These are phyloP conservation scores for Globisporangium recalcitrans DNA, from an alignment of 352 stramenopile genomes.

Conservation along the genomic window DNA sequence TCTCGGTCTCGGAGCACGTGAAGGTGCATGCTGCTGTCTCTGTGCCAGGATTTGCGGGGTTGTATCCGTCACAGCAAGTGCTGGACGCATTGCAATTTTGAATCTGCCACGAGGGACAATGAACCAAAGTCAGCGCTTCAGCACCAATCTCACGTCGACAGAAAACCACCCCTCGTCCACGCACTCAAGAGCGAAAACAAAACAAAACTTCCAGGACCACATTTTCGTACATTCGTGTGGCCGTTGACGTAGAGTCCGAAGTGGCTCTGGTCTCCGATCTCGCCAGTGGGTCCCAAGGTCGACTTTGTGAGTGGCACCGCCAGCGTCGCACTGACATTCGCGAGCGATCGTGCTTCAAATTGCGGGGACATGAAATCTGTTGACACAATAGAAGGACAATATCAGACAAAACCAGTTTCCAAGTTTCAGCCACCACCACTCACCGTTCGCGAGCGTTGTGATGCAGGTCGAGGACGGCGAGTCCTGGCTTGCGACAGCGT, in stretches of 20 bases:
- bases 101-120: slow-evolving; percentile 30
- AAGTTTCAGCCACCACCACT: not conserved
- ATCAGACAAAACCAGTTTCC: too few relatives aligned
- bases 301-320: slow-evolving; percentile 26
- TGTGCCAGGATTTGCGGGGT: slow-evolving; percentile 1
- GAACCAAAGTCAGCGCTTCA: too few relatives aligned
- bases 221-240: slow-evolving; percentile 53
- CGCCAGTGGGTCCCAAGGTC: slow-evolving; percentile 75
- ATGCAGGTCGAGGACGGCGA: slow-evolving; percentile 43
- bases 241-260: slow-evolving; percentile 89
- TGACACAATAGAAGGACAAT: not conserved
- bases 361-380: slow-evolving; percentile 73
- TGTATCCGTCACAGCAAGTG: slow-evolving; percentile 82
- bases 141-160: too few relatives aligned
- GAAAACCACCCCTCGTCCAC: too few relatives aligned
- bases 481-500: slow-evolving; percentile 46
- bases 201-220: not conserved
- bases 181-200: too few relatives aligned
- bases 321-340: slow-evolving; percentile 57
- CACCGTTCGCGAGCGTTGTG: slow-evolving; percentile 48
- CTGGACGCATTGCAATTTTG: slow-evolving; percentile 88
- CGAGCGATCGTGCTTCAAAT: slow-evolving; percentile 69
- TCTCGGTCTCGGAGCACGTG: slow-evolving; percentile 44
- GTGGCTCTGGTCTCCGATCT: slow-evolving; percentile 86
- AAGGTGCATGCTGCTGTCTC: slow-evolving; percentile 27